Base-by-base conservation (phyloP, 73 alveolate genomes). In the Uronychia setigera region DNA sequence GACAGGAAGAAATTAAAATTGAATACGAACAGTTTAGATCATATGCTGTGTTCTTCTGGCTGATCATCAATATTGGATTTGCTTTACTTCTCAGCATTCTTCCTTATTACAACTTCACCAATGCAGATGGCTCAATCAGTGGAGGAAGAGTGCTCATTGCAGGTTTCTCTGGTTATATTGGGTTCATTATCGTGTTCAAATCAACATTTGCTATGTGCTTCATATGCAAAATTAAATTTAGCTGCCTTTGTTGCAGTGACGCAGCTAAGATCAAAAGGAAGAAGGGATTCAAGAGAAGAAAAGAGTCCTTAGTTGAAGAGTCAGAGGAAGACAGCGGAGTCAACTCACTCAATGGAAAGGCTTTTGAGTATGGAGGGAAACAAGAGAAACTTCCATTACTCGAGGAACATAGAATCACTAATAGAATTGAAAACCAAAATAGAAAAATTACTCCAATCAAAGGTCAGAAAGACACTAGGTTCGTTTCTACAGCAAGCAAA, bases 21-120 rank as follows among this genome's bases (percentile, higher is more conserved):
- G 86, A 85, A 29, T 85, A 85, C 59, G 26, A 77, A 33, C 82
- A 77, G 1, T 85, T 85, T 57, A 76, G 91, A 46, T 83, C 86
- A 26, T 58, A 85, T 32, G 76, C 77, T 79, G n/a, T 85, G 35
- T 77, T 14, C 35, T 35, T 85, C 80, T 85, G 91, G 91, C 5
- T 46, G n/a, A 11, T 46, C 67, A 5, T 46, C 67, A 46, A 46
- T 19, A 46, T 46, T 19, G 67, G 67, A 46, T 46, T 46, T 19
- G 67, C 67, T 46, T 46, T 46, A 19, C 67, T 46, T 46, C 67
- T 46, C 67, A 46, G 67, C 19, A 46, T 46, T 11, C 67, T 46
- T 5, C 67, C 67, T 19, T 11, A 46, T 19, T 46, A 46, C 67
- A 46, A 46, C 67, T 46, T 11, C 19, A 46, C 67, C n/a, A 46